Evolutionary conservation across 2,329 filamentous ascomycete genomes (phyloP).

Genomic region (Amphichorda felina): DNA sequence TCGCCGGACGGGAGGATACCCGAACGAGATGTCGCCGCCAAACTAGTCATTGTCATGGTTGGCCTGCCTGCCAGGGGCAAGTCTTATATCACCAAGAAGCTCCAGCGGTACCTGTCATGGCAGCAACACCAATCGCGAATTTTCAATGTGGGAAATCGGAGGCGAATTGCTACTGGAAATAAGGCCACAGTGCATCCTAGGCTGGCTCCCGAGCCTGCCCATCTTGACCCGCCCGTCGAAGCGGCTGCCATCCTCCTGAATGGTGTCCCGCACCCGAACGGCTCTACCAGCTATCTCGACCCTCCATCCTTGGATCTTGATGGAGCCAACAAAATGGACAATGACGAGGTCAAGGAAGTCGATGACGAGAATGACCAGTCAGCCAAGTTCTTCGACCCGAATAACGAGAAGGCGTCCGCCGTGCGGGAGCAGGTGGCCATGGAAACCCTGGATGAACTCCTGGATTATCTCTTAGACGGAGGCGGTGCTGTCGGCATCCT

Average conservation of each 20-base stretch:
- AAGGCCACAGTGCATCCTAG: slow-evolving; percentile 21
- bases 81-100: slow-evolving; percentile 98
- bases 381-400: slow-evolving; percentile 86
- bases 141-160: slow-evolving; percentile 92
- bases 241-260: slow-evolving; percentile 48
- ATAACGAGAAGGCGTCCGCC: slow-evolving; percentile 69
- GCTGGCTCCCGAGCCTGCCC: slow-evolving; percentile 19
- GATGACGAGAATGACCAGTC: slow-evolving; percentile 52
- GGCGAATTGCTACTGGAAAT: slow-evolving; percentile 64
- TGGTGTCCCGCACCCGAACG: slow-evolving; percentile 26
- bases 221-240: slow-evolving; percentile 33
- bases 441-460: slow-evolving; percentile 80
- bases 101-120: slow-evolving; percentile 92
- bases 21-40: slow-evolving; percentile 86
- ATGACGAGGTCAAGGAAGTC: neutral
- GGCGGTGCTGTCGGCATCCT: slow-evolving; percentile 89
- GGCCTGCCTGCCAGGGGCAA: slow-evolving; percentile 91
- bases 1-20: slow-evolving; percentile 94
- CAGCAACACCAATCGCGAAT: slow-evolving; percentile 91
- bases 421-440: slow-evolving; percentile 86
- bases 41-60: slow-evolving; percentile 97
- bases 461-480: slow-evolving; percentile 75
- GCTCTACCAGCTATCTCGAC: slow-evolving; percentile 17
- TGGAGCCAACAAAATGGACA: slow-evolving; percentile 3
- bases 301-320: slow-evolving; percentile 25